Evolutionary conservation across 2,329 filamentous ascomycete species (phyloP).

Genomic region (Colletotrichum sp.): DNA sequence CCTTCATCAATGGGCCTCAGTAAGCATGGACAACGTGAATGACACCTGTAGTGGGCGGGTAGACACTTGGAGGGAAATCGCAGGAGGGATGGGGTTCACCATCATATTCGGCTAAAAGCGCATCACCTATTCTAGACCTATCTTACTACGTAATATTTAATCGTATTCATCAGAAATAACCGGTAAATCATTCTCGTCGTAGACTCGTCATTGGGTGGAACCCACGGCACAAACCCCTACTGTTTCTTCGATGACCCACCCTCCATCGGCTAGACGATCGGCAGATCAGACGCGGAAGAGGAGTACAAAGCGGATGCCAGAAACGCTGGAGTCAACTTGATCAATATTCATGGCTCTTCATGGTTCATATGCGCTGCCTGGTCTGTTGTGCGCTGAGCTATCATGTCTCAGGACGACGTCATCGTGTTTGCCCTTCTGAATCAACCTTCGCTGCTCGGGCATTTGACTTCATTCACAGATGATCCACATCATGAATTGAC

Average conservation of each 20-base stretch:
- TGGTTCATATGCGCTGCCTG: not conserved
- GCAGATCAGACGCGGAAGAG: not conserved
- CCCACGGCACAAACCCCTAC: not conserved
- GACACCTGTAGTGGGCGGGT: not conserved
- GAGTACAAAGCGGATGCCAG: not conserved
- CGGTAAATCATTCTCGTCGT: not conserved
- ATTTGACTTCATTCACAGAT: not conserved
- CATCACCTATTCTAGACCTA: not conserved
- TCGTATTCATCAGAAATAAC: not conserved
- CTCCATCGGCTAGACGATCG: not conserved
- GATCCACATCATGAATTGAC: not conserved
- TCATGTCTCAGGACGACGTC: not conserved
- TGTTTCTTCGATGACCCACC: not conserved
- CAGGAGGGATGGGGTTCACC: not conserved
- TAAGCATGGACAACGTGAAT: conserved; percentile 42
- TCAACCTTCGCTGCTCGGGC: not conserved
- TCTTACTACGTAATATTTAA: not conserved
- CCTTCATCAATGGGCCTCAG: conserved; percentile 60
- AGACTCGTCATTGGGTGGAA: not conserved
- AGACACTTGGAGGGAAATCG: not conserved
- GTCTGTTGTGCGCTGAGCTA: not conserved
- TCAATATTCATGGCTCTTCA: rapidly evolving
- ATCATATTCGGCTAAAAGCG: not conserved
- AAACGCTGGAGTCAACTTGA: not conserved
- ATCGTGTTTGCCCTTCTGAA: not conserved